A percentile compares a stretch with the other conserved stretches of the same genome.
Conservation (phyloP, 441 rosid species). For the Sinapis alba region DNA sequence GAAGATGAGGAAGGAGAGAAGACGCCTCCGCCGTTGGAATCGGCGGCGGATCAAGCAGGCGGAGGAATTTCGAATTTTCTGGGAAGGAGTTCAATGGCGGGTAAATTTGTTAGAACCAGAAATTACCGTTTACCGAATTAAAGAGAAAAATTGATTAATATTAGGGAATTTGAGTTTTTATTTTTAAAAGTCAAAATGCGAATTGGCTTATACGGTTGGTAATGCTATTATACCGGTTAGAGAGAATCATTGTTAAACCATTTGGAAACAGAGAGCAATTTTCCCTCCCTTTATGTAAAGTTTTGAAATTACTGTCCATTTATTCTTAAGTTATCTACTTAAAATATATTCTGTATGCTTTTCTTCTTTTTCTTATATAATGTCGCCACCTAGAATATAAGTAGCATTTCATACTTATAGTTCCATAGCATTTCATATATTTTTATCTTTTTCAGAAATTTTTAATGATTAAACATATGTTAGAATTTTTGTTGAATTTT, state of each 20-base stretch:
- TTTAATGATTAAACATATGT: not conserved
- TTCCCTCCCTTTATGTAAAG: not conserved
- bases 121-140: constrained; percentile 40
- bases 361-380: not conserved
- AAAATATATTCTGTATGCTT: not conserved
- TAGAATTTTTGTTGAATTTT: not conserved
- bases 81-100: constrained; percentile 47
- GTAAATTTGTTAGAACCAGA: constrained; percentile 48
- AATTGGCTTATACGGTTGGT: not conserved
- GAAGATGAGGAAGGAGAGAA: constrained; percentile 39
- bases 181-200: not conserved
- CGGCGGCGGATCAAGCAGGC: constrained; percentile 19
- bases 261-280: not conserved
- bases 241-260: not conserved
- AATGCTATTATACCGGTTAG: not conserved
- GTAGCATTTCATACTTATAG: not conserved
- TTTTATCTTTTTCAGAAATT: not conserved
- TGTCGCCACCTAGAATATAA: not conserved
- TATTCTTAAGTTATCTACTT: not conserved
- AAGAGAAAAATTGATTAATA: not conserved
- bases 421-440: not conserved
- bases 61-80: constrained; percentile 39
- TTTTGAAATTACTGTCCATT: not conserved
- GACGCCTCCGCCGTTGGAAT: not conserved
- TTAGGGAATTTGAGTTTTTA: not conserved